Base-by-base conservation (phyloP, 495 filamentous ascomycete species). In the Neurospora africana region DNA sequence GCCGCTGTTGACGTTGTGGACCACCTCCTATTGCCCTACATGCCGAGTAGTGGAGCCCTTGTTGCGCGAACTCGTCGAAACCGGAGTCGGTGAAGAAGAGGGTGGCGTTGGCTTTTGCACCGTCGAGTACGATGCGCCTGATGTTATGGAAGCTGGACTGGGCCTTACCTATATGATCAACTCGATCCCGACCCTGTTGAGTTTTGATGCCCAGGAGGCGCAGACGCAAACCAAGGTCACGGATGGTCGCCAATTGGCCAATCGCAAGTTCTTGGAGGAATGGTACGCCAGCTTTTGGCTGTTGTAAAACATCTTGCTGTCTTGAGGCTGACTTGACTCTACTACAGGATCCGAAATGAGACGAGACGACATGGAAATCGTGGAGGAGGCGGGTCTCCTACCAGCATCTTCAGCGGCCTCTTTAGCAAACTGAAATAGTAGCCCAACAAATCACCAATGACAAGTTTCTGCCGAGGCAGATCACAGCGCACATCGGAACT, bases 1-100 rank as follows among this genome's bases (percentile, higher is more conserved):
- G n/a, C 87, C 90, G 7, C 81, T 92, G 7, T 81, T 92, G 39
- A 92, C 91, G 1, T 80, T 92, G 17, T 93, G 90, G 91, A 91
- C 88, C 1, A 85, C 91, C 1, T 88, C 87, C 10, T 92, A 85
- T 79, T 92, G 89, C 78, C 77, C 84, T 9, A 87, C 86, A 10
- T 93, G 90, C 79, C 81, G 81, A 35, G 74, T 78, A 19, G 84
- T 91, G 23, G 81, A 80, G 4, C 88, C 89, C 7, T 74, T 91
- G 10, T 23, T 92, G 1, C 75, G 78, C 30, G 78, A 84, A 6
- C 75, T 91, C 36, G 78, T 92, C 40, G 81, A 87, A 72, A 83
- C 86, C 11, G 83, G 85, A 0, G 80, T 88, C 3, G 89, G 89
- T n/a, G 88, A 91, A 75, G 78, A 74, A 9, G 83, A 87, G 75